These are phyloP conservation scores for Entophlyctis helioformis DNA, from an alignment of 192 early-diverging fungal species.

Conservation along the genomic window DNA sequence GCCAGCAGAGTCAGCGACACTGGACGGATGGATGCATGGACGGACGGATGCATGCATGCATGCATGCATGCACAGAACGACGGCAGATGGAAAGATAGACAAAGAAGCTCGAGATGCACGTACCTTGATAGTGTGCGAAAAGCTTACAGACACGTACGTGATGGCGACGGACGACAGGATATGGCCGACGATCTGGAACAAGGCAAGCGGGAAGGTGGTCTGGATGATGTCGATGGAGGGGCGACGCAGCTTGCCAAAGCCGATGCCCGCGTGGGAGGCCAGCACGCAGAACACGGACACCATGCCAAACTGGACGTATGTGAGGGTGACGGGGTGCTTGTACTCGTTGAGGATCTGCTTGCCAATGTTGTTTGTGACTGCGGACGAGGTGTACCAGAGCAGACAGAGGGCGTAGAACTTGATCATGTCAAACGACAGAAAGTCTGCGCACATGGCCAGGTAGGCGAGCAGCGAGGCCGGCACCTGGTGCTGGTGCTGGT, in stretches of 20 bases:
- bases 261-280: constrained; percentile 10
- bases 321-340: constrained; percentile 70
- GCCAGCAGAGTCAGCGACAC: too few relatives aligned
- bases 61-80: not conserved
- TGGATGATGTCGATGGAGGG: constrained; percentile 40
- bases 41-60: too few relatives aligned
- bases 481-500: too few relatives aligned
- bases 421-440: too few relatives aligned
- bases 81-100: not conserved
- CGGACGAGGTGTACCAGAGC: constrained; percentile 72
- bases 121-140: constrained; percentile 88
- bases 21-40: too few relatives aligned
- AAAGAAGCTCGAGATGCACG: not conserved
- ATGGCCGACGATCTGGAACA: constrained; percentile 79
- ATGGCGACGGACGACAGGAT: constrained; percentile 69
- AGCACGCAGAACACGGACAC: constrained; percentile 52
- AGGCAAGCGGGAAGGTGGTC: constrained; percentile 56
- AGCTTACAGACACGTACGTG: constrained; percentile 62
- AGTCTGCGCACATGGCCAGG: too few relatives aligned
- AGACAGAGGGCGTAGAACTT: constrained; percentile 53
- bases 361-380: constrained; percentile 71
- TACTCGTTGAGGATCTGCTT: constrained; percentile 71
- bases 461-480: too few relatives aligned
- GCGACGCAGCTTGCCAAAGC: constrained; percentile 36
- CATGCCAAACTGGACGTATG: constrained; percentile 72